Evolutionary conservation across 495 filamentous ascomycete genomes (phyloP), one percentile per base, ranked within the genome.

Genomic region (Cairneyella variabilis): DNA sequence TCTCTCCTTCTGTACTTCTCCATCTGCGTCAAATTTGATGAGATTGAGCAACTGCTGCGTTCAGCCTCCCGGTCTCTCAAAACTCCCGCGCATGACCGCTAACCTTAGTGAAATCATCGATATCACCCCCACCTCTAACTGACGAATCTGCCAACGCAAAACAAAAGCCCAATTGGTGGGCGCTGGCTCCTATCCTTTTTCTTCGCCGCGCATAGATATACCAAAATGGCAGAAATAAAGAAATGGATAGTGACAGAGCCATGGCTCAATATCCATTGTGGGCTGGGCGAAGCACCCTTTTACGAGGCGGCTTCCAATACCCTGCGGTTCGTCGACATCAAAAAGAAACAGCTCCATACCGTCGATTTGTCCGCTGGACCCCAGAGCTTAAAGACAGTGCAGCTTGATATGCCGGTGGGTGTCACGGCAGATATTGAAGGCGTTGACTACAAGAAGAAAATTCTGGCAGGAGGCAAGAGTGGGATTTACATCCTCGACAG

Each of bases 241-340:
- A 56, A 30, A 56, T 64, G 62, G 62, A 58, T 50, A 2, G 62
- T 64, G 20, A 51, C 64, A 27, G 64, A 90, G 82, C 89, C 91
- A 21, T 95, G 86, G 70, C 69, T 96, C 40, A 71, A 86, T 54
- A 72, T 86, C 48, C 74, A 85, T 48, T 91, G 88, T 65, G 75
- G 72, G 12, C 76, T 96, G 23, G 87, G 90, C 51, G 91, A 96
- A 71, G 92, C 83, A 1, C 91, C 91, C 12, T 90, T 80, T 72
- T 88, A 86, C 69, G 88, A 93, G 62, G 65, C 74, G 23, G 68
- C 69, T 20, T 83, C 76, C 36, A 78, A 90, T 58, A 80, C 80
- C 54, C 79, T 96, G 34, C 88, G 91, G 57, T 96, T 93, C 68
- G 83, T 96, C 54, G 91, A 97, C 71, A 93, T 96, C 69, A 88